Conservation (phyloP, 2,329 filamentous ascomycete species). For the Clonostachys solani region DNA sequence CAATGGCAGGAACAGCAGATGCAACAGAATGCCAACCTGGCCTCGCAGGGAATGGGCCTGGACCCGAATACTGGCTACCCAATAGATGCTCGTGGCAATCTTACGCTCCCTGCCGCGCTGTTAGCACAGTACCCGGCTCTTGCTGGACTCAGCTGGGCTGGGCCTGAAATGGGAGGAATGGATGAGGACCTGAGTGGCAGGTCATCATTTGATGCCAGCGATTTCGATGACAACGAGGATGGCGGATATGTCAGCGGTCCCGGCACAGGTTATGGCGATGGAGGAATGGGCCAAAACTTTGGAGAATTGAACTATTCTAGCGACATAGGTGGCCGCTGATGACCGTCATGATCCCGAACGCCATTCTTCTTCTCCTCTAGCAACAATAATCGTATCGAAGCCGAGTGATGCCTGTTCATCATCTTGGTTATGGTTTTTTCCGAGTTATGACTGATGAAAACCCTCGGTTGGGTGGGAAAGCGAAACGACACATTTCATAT, state of each 20-base stretch:
- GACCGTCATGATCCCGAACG: not conserved
- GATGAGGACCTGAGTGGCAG: conserved; percentile 75
- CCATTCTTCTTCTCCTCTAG: too few relatives aligned
- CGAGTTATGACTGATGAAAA: not conserved
- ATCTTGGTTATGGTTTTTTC: not conserved
- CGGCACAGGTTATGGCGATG: conserved; percentile 55
- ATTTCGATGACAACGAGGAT: conserved; percentile 72
- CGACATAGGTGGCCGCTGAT: conserved; percentile 42
- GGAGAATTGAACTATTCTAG: conserved; percentile 48
- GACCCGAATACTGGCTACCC: conserved; percentile 56
- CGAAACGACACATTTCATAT: not conserved
- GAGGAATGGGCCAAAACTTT: conserved; percentile 49
- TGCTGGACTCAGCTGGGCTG: conserved; percentile 82
- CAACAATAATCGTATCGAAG: not conserved
- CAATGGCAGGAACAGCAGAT: conserved; percentile 69
- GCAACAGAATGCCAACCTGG: conserved; percentile 48
- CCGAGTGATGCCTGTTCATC: not conserved
- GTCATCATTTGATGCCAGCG: conserved; percentile 78
- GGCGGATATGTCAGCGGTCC: conserved; percentile 62
- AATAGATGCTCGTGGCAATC: conserved; percentile 52
- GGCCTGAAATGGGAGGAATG: conserved; percentile 60
- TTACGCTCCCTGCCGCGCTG: conserved; percentile 78
- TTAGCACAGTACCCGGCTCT: conserved; percentile 90
- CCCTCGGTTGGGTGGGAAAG: not conserved
- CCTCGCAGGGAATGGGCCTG: conserved; percentile 42